phyloP scores from a whole-genome alignment of 495 filamentous ascomycete species.

The Xylaria flabelliformis region DNA sequence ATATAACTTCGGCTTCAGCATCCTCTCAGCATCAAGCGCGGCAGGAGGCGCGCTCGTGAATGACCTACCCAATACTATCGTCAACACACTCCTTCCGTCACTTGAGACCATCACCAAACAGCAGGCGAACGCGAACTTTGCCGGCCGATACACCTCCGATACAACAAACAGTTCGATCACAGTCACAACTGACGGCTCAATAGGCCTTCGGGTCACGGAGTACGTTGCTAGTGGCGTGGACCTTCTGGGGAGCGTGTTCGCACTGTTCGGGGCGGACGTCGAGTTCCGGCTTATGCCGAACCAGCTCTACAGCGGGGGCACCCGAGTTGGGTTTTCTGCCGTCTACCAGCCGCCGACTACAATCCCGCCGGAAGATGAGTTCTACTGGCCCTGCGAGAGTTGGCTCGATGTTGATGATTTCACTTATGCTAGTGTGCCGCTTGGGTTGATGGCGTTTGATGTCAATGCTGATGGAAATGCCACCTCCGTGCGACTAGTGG shows the following conservation, averaged over 20 bases:
- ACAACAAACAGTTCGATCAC: slow-evolving; percentile 41
- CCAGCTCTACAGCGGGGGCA: slow-evolving; percentile 1
- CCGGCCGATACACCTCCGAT: slow-evolving; percentile 40
- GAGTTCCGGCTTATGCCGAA: slow-evolving; percentile 39
- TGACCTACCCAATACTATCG: slow-evolving; percentile 36
- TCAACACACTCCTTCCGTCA: slow-evolving; percentile 41
- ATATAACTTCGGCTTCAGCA: slow-evolving; percentile 49
- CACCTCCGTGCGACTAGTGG: slow-evolving; percentile 36
- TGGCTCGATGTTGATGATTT: slow-evolving; percentile 24
- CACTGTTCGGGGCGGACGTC: slow-evolving; percentile 27
- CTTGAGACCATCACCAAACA: slow-evolving; percentile 40
- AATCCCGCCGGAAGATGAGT: slow-evolving; percentile 12
- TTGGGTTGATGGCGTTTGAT: slow-evolving; percentile 46
- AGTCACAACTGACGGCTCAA: slow-evolving; percentile 29
- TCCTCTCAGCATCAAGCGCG: slow-evolving; percentile 41
- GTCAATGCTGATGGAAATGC: slow-evolving; percentile 43
- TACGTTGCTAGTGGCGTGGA: slow-evolving; percentile 50
- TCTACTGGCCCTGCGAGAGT: slow-evolving; percentile 32
- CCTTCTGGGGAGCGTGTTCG: slow-evolving; percentile 25
- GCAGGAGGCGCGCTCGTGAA: slow-evolving; percentile 10
- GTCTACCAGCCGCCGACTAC: slow-evolving; percentile 31
- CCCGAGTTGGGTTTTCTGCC: slow-evolving; percentile 15
- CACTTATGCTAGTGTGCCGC: slow-evolving; percentile 36
- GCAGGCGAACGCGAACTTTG: slow-evolving; percentile 39
- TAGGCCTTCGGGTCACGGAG: slow-evolving; percentile 40